A percentile compares a stretch with the other conserved stretches of the same genome.
phyloP scores from a whole-genome alignment of 2,329 filamentous ascomycete genomes.

The Aspergillus terreus region DNA sequence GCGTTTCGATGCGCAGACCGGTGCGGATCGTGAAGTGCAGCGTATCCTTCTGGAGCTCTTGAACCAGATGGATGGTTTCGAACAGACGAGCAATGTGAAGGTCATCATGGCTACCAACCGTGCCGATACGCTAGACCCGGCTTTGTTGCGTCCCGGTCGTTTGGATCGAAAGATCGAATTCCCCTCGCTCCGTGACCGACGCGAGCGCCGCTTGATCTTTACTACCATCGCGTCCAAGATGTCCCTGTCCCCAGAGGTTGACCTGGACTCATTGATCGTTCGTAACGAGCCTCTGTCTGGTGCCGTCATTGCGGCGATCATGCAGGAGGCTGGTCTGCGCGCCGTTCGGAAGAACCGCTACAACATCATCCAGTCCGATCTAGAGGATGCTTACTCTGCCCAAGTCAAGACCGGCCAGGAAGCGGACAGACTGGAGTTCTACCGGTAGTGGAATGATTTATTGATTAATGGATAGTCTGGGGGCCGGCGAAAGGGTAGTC shows the following conservation, averaged over 20 bases:
- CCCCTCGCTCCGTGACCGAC: conserved; percentile 86
- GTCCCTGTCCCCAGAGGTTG: conserved; percentile 93
- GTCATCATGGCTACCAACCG: conserved; percentile 99
- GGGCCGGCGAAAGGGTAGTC: conserved; percentile 20
- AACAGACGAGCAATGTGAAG: conserved; percentile 98
- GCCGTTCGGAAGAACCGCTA: conserved; percentile 97
- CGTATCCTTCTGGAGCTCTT: conserved; percentile 95
- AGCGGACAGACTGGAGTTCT: conserved; percentile 82
- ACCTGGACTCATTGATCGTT: conserved; percentile 92
- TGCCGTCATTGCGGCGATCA: conserved; percentile 95
- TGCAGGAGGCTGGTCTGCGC: conserved; percentile 95
- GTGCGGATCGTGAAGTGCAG: conserved; percentile 96
- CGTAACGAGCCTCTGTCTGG: conserved; percentile 93
- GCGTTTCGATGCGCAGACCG: conserved; percentile 97
- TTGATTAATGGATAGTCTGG: conserved; percentile 6
- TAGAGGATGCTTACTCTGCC: conserved; percentile 94
- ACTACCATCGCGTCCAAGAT: conserved; percentile 95
- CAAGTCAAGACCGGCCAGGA: conserved; percentile 85
- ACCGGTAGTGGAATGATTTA: conserved; percentile 52
- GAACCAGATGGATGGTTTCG: conserved; percentile 99
- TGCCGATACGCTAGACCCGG: conserved; percentile 93
- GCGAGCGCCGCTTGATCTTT: conserved; percentile 95
- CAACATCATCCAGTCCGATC: conserved; percentile 95
- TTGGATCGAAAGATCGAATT: conserved; percentile 99
- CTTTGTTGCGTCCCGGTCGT: conserved; percentile 88